These are phyloP conservation scores for Phaeotremella skinneri DNA, from an alignment of 768 basidiomycete species.

Conservation along the genomic window DNA sequence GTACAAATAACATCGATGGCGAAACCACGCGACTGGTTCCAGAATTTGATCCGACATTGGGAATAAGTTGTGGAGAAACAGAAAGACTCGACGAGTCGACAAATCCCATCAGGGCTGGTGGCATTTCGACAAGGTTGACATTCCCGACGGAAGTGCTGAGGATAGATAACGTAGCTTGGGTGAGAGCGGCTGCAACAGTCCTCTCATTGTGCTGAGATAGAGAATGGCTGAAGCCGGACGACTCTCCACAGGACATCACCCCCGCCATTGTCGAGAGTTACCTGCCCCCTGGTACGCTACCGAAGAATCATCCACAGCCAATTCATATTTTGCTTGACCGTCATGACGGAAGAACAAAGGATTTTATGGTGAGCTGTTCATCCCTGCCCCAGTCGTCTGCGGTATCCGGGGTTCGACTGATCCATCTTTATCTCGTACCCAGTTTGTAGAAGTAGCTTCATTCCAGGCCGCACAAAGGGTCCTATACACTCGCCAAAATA, in stretches of 20 bases:
- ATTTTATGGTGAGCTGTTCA: conserved; percentile 38
- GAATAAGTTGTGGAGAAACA: not conserved
- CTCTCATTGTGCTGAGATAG: not conserved
- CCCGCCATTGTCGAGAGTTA: conserved; percentile 32
- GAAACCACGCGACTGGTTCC: not conserved
- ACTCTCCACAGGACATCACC: conserved; percentile 34
- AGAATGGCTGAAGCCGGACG: not conserved
- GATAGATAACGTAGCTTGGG: conserved; percentile 49
- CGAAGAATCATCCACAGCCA: conserved; percentile 21
- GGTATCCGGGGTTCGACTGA: not conserved
- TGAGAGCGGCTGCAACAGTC: too few species aligned
- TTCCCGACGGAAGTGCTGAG: conserved; percentile 25
- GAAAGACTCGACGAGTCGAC: not conserved
- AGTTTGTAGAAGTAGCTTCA: conserved; percentile 43
- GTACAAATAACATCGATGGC: not conserved
- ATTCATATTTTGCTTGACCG: conserved; percentile 44
- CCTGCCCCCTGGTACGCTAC: conserved; percentile 30
- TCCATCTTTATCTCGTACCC: not conserved
- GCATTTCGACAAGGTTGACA: not conserved
- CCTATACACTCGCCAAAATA: conserved; percentile 37
- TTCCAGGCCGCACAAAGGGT: conserved; percentile 30
- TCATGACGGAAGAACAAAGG: conserved; percentile 38
- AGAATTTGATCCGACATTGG: not conserved
- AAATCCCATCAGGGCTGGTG: conserved; percentile 3
- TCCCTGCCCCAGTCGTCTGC: not conserved